Percentiles rank a stretch among this genome's conserved stretches.
These are phyloP conservation scores for Colletotrichum theobromicola DNA, from an alignment of 2,329 filamentous ascomycete genomes.

Conservation along the genomic window DNA sequence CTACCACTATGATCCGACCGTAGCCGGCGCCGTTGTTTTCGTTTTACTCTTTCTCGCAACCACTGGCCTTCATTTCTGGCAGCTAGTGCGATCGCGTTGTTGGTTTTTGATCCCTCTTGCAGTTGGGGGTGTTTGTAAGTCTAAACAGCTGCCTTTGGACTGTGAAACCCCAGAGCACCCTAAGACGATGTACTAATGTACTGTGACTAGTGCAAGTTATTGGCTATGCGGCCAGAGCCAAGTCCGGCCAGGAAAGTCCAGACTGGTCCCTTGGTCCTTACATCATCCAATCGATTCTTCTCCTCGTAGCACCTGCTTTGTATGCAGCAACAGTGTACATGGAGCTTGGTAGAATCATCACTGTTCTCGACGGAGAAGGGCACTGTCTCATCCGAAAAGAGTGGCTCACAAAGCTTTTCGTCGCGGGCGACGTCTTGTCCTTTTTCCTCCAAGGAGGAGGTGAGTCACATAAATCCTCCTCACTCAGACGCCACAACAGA, in stretches of 20 bases:
- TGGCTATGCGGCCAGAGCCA: conserved; percentile 55
- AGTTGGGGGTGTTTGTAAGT: conserved; percentile 54
- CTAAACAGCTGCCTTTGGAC: neutral
- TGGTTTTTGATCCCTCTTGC: conserved; percentile 60
- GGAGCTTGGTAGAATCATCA: conserved; percentile 50
- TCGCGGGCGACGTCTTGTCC: conserved; percentile 57
- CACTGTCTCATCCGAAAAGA: conserved; percentile 34
- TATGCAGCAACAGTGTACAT: conserved; percentile 58
- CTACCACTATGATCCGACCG: conserved; percentile 54
- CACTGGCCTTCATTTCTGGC: conserved; percentile 41
- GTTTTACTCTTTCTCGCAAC: conserved; percentile 45
- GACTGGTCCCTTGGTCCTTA: conserved; percentile 41
- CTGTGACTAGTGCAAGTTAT: conserved; percentile 46
- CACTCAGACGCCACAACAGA: fast-evolving
- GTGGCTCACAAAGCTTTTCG: conserved; percentile 60
- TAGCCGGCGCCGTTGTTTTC: conserved; percentile 47
- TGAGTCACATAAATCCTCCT: neutral
- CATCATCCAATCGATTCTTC: conserved; percentile 45
- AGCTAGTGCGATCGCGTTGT: conserved; percentile 44
- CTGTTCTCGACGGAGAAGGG: conserved; percentile 36
- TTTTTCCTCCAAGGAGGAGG: conserved; percentile 56
- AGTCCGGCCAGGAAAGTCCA: conserved; percentile 46
- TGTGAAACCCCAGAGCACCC: conserved; percentile 19
- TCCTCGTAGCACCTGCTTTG: conserved; percentile 51
- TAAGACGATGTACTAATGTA: neutral